Evolutionary conservation across 495 filamentous ascomycete species (phyloP).

Genomic region (Penicillium atrosanguineum): DNA sequence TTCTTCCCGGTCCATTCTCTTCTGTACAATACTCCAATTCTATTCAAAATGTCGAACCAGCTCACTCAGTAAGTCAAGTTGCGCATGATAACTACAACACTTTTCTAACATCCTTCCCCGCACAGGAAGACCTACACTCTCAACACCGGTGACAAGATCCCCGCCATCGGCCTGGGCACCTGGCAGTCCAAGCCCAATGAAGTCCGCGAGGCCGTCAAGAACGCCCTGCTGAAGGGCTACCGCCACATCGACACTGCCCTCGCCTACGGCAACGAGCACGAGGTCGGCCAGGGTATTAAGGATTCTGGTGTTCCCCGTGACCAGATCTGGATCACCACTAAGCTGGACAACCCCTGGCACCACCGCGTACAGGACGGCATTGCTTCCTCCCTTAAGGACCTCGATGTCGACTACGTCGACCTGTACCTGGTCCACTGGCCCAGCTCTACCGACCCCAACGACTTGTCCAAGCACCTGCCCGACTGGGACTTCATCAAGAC

Average conservation of each 20-base stretch:
- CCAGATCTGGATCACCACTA: constrained; percentile 85
- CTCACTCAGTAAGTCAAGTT: constrained; percentile 38
- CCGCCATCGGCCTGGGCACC: constrained; percentile 77
- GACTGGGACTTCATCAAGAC: constrained; percentile 83
- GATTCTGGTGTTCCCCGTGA: constrained; percentile 77
- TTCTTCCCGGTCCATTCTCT: background rate
- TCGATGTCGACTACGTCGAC: constrained; percentile 77
- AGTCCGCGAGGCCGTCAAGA: constrained; percentile 69
- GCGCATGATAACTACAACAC: background rate
- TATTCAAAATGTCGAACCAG: constrained; percentile 39
- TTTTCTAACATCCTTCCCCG: constrained; percentile 1
- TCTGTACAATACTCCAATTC: background rate
- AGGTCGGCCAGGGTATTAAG: constrained; percentile 75
- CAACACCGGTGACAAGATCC: constrained; percentile 77
- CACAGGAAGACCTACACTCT: constrained; percentile 65
- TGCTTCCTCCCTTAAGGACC: constrained; percentile 62
- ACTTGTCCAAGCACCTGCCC: constrained; percentile 54
- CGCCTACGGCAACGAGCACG: constrained; percentile 81
- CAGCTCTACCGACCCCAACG: constrained; percentile 56
- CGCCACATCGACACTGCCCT: constrained; percentile 73
- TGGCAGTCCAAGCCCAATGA: constrained; percentile 70
- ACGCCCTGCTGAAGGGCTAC: constrained; percentile 72
- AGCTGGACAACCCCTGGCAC: constrained; percentile 83
- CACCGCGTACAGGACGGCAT: constrained; percentile 67
- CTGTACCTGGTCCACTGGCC: constrained; percentile 90